These are phyloP conservation scores for Ogataea glucozyma DNA, from an alignment of 805 yeast genomes.

Conservation along the genomic window DNA sequence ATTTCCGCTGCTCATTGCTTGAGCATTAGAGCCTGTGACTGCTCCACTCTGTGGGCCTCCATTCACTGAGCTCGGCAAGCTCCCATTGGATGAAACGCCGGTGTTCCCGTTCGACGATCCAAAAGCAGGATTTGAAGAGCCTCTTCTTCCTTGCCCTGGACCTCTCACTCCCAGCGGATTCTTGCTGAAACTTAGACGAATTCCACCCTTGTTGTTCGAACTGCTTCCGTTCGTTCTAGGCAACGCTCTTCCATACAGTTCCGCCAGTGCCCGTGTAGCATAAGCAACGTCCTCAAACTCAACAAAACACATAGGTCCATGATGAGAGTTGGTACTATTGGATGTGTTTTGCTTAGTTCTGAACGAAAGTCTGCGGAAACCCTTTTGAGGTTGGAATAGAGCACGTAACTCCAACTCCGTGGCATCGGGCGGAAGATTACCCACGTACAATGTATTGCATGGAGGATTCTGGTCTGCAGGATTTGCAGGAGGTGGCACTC, in stretches of 20 bases:
- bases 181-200: conserved; percentile 88
- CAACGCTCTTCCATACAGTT: conserved; percentile 87
- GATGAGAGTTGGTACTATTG: conserved; percentile 45
- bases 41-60: conserved; percentile 13
- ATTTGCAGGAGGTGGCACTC: conserved; percentile 90
- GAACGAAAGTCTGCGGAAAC: conserved; percentile 90
- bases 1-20: conserved; percentile 10
- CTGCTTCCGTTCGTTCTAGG: conserved; percentile 66
- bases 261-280: conserved; percentile 93
- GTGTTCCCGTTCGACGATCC: conserved; percentile 16
- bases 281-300: conserved; percentile 95
- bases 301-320: conserved; percentile 99
- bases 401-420: conserved; percentile 89
- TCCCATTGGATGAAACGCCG: conserved; percentile 5
- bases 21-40: conserved; percentile 11
- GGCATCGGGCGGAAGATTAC: conserved; percentile 96
- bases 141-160: conserved; percentile 35
- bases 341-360: conserved; percentile 60
- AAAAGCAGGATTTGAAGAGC: conserved; percentile 22
- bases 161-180: conserved; percentile 98
- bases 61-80: conserved; percentile 9
- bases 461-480: conserved; percentile 99
- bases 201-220: conserved; percentile 73
- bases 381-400: conserved; percentile 83
- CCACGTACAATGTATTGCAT: conserved; percentile 94